phyloP scores from a whole-genome alignment of 176 grass and related monocot genomes.

The Avena sativa region DNA sequence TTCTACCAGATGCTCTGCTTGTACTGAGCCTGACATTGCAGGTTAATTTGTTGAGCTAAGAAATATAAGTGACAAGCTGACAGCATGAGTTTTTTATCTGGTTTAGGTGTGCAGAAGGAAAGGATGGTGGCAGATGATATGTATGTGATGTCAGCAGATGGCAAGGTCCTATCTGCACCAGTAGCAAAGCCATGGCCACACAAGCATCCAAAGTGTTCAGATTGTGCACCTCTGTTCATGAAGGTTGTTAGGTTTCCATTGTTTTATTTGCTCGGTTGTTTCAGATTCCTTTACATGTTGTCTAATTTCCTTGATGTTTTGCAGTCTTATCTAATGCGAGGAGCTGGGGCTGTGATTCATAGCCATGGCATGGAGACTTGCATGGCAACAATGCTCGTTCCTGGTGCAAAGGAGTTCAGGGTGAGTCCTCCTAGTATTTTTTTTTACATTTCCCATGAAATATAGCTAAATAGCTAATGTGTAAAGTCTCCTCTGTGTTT shows the following conservation, averaged over 20 bases:
- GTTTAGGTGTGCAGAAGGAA: conserved; percentile 95
- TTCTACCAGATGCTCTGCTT: not conserved
- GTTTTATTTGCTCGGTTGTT: not conserved
- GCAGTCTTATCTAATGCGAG: conserved; percentile 88
- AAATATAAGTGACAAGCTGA: conserved; percentile 17
- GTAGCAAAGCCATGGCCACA: conserved; percentile 74
- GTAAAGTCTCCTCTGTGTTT: conserved; percentile 15
- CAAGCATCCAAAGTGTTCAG: conserved; percentile 84
- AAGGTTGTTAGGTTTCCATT: conserved; percentile 58
- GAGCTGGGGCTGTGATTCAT: conserved; percentile 97
- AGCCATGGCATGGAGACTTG: conserved; percentile 98
- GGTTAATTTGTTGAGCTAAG: not conserved
- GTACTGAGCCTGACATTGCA: not conserved
- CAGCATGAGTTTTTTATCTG: not conserved
- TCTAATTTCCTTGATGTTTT: conserved; percentile 34
- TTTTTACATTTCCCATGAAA: not conserved
- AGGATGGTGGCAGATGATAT: conserved; percentile 90
- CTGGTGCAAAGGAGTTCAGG: conserved; percentile 87
- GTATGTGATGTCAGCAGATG: conserved; percentile 73
- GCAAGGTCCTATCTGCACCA: conserved; percentile 63
- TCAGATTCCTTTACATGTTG: conserved; percentile 13
- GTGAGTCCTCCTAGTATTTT: conserved; percentile 46
- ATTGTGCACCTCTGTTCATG: conserved; percentile 98
- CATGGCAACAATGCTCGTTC: conserved; percentile 85
- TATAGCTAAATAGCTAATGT: conserved; percentile 23